Evolutionary conservation across 2,329 filamentous ascomycete species (phyloP), one percentile per base, ranked within the genome.

Genomic region (Talaromyces sp.): DNA sequence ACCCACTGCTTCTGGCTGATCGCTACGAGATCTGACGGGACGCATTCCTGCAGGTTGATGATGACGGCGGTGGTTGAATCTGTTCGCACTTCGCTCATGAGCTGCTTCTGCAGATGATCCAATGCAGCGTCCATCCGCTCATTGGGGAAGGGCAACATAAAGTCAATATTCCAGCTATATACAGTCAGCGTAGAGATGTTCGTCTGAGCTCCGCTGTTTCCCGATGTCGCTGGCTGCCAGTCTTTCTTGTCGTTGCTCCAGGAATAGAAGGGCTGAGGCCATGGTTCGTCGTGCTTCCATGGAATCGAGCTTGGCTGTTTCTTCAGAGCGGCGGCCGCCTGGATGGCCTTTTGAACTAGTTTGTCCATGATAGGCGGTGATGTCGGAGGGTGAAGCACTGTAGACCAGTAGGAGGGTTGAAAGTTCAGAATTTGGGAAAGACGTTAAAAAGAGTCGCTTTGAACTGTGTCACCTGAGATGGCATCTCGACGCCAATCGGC

Each of bases 11-110:
- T 73, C 2, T 71, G 61, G 27, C 74, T 69, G 55, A 86, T 81
- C 0, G 78, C 71, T 5, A 63, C 25, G 8, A 85, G 70, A 62
- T 85, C 82, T 0, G 74, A 72, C 0, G 67, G 64, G 7, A 75
- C 71, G 75, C 84, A 85, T 67, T 85, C 83, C 64, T 85, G 82
- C 1, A 86, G 70, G 67, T 81, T 80, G 61, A 85, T 75, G 4
- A 84, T 69, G 2, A 70, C 63, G 0, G 79, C 71, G 5, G 62
- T 65, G 1, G 66, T 61, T 11, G 55, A 36, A 10, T 33, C 25
- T 63, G 51, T 15, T 59, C 49, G 27, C 65, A 63, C 7, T 44
- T 55, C 55, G 9, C 10, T 44, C 67, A 62, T 27, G 76, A 63
- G 7, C 77, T 65, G n/a, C 0, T 63, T 57, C 17, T 75, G 59